Evolutionary conservation across 2,329 filamentous ascomycete genomes (phyloP), one percentile per base, ranked within the genome.

Genomic region (Cercospora nicotianae): DNA sequence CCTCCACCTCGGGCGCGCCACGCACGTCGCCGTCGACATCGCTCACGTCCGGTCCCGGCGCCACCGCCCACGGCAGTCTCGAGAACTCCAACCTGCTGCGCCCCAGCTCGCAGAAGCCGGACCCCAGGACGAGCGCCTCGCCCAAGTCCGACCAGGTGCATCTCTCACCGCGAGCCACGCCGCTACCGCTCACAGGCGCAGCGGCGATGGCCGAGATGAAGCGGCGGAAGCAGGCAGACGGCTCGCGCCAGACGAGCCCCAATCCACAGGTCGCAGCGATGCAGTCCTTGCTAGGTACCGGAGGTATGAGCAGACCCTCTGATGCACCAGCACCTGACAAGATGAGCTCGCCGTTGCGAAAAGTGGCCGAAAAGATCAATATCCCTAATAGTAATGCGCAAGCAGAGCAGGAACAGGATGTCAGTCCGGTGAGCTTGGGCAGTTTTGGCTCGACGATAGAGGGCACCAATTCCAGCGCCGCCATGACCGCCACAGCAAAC

Each of bases 381-480:
- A 83, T 86, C 9, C 81, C 83, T 23, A 83, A 85, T 36, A 74
- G 77, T 23, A 72, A 66, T 45, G 58, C 65, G 75, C 79, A 69
- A 77, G 80, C 74, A 76, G 82, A 83, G 48, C 79, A 77, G 68
- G 79, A 83, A 69, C 67, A 70, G 42, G 84, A 87, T 73, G 81
- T 82, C 36, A 86, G 83, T 72, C 82, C 85, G 6, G 81, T 83
- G 51, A 87, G 84, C 74, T 77, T 85, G 63, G 83, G 83, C 9
- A 86, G 85, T 70, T 85, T 86, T 73, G 85, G 82, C 53, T 68
- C 67, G 45, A 83, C 85, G 28, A 75, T 81, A 16, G 86, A 88
- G 55, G 83, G 81, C 64, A 78, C 80, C 16, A 78, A 67, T 33
- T 65, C 80, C 33, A 80, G 78, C 62, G 62, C 48, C 10, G 70